phyloP scores from a whole-genome alignment of 2,329 filamentous ascomycete genomes.

The Byssothecium circinans region DNA sequence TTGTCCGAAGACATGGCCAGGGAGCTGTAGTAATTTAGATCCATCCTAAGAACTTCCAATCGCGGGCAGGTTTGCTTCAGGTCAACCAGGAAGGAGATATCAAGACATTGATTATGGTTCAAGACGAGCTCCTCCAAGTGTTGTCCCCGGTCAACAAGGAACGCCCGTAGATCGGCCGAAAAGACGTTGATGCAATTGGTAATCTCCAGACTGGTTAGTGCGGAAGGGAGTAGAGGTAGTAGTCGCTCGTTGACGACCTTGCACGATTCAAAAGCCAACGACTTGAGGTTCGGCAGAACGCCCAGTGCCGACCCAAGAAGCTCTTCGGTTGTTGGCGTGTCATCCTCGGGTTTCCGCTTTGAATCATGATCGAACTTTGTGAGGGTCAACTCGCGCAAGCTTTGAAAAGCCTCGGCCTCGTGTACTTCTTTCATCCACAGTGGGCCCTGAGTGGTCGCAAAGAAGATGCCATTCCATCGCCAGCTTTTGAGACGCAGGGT shows the following conservation, averaged over 20 bases:
- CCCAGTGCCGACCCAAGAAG: conserved; percentile 53
- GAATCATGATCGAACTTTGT: conserved; percentile 37
- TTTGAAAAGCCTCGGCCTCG: conserved; percentile 46
- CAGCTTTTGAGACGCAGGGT: conserved; percentile 53
- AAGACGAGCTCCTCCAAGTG: conserved; percentile 69
- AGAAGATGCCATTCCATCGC: conserved; percentile 60
- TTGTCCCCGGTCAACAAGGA: conserved; percentile 67
- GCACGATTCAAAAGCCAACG: conserved; percentile 74
- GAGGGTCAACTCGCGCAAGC: conserved; percentile 37
- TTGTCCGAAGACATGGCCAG: conserved; percentile 69
- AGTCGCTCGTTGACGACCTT: conserved; percentile 69
- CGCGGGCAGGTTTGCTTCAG: conserved; percentile 69
- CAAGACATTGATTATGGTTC: conserved; percentile 77
- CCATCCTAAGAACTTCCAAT: conserved; percentile 72
- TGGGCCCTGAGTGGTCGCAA: conserved; percentile 27
- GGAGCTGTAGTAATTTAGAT: conserved; percentile 75
- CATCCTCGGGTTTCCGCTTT: conserved; percentile 16
- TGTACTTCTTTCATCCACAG: conserved; percentile 50
- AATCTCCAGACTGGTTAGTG: conserved; percentile 69
- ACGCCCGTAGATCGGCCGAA: conserved; percentile 65
- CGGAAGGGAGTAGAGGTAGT: conserved; percentile 67
- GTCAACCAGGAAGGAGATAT: conserved; percentile 70
- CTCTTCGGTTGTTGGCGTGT: conserved; percentile 44
- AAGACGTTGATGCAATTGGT: conserved; percentile 77
- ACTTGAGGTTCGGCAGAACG: conserved; percentile 64